A percentile compares a stretch with the other conserved stretches of the same genome.
Evolutionary conservation across 495 filamentous ascomycete species (phyloP).

Genomic region (Bathelium albidoporum): DNA sequence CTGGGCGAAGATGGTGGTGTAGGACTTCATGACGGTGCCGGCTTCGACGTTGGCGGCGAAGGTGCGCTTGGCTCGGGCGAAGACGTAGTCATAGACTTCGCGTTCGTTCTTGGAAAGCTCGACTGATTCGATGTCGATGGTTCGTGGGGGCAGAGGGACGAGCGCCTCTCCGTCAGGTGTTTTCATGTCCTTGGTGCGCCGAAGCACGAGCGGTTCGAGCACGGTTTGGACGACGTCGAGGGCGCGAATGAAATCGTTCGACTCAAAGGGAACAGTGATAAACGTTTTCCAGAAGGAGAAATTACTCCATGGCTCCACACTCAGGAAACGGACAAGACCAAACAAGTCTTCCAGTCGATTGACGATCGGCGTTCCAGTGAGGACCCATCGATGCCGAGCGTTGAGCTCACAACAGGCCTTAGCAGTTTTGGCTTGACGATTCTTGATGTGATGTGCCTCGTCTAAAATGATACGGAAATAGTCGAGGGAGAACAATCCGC

Average conservation of each 20-base stretch:
- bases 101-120: constrained; percentile 74
- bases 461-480: constrained; percentile 94
- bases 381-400: constrained; percentile 78
- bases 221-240: constrained; percentile 97
- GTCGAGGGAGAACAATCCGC: constrained; percentile 78
- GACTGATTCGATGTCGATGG: constrained; percentile 72
- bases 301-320: constrained; percentile 95
- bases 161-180: constrained; percentile 80
- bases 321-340: constrained; percentile 78
- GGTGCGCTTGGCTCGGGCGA: constrained; percentile 65
- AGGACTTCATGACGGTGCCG: constrained; percentile 86
- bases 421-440: constrained; percentile 71
- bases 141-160: constrained; percentile 73
- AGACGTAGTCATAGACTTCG: constrained; percentile 87
- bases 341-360: constrained; percentile 97
- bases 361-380: constrained; percentile 95
- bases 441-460: constrained; percentile 92
- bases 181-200: constrained; percentile 95
- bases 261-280: constrained; percentile 93
- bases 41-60: constrained; percentile 80
- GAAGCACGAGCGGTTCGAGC: constrained; percentile 85
- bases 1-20: constrained; percentile 92
- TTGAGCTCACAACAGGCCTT: constrained; percentile 84
- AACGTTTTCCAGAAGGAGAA: constrained; percentile 99
- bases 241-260: constrained; percentile 82